These are phyloP conservation scores for Berberis vulgaris DNA, from an alignment of 164 flowering plant species.

Conservation along the genomic window DNA sequence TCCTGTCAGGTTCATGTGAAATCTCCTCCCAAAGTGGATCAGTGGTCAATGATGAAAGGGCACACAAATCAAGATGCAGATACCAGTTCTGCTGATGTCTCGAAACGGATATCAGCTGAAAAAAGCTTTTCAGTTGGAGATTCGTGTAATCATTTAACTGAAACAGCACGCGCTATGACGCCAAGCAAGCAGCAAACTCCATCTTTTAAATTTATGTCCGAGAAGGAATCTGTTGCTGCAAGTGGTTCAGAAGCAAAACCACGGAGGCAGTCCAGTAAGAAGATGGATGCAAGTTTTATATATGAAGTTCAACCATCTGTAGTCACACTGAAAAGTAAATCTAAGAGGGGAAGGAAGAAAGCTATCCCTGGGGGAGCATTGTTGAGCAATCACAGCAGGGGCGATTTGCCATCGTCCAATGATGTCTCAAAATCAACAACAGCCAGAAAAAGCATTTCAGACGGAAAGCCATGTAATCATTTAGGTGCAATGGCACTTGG, in stretches of 20 bases:
- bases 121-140: conserved; percentile 32
- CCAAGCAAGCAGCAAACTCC: too few relatives aligned
- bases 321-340: too few relatives aligned
- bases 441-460: conserved; percentile 27
- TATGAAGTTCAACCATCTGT: too few relatives aligned
- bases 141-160: conserved; percentile 13
- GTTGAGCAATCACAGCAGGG: conserved; percentile 19
- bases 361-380: too few relatives aligned
- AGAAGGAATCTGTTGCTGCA: too few relatives aligned
- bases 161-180: conserved; percentile 7
- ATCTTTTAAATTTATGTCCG: too few relatives aligned
- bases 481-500: conserved; percentile 15
- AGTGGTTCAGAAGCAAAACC: background rate
- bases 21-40: too few relatives aligned
- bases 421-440: conserved; percentile 7
- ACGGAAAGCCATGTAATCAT: conserved; percentile 20
- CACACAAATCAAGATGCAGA: conserved; percentile 13
- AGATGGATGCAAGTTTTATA: conserved; percentile 6
- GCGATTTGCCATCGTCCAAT: conserved; percentile 12
- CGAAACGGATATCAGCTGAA: conserved; percentile 4
- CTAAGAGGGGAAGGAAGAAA: too few relatives aligned
- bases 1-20: too few relatives aligned
- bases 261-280: conserved; percentile 13
- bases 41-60: conserved; percentile 10
- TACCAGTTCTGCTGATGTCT: conserved; percentile 12